Evolutionary conservation across 345 rosid species (phyloP), one percentile per base, ranked within the genome.

Genomic region (Toxicodendron radicans): DNA sequence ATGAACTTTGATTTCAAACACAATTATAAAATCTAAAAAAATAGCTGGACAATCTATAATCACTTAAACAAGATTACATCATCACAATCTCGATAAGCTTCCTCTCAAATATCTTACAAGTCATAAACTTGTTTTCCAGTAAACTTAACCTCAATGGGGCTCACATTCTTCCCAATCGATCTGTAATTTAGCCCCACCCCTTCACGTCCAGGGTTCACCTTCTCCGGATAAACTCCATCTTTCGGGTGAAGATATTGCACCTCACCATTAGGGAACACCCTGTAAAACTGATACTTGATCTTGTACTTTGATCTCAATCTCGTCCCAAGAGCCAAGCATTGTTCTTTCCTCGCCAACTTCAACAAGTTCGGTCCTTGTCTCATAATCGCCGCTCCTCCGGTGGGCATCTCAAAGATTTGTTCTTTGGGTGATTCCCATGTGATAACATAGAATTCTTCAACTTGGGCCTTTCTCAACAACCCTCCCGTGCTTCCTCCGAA

Each of bases 381-480:
- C 98, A 94, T 94, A 63, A 89, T 94, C 43, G 98, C 97, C 0
- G 97, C 98, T 0, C 98, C 98, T 8, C 97, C 97, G 0, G 97
- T 95, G 0, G 97, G 95, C 99, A 95, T 95, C 87, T 92, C 97
- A 59, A 95, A 92, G 78, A 94, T 86, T 76, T 94, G 98, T 74
- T 94, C 97, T 68, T 91, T 92, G 0, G 97, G 97, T 16, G 97
- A 95, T 2, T 89, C 91, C 99, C 99, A 92, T 53, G 99, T 92
- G 20, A 92, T 95, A 11, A 92, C 99, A 51, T 95, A 95, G 81
- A 95, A 94, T 35, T 95, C 97, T 74, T 92, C 97, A 1, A 94
- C 97, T 64, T 81, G 97, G 30, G 98, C 98, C 75, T 92, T 94
- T 16, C 89, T 82, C 3, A 92, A 66, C 53, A 94, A 79, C 2